Base-by-base conservation (phyloP, 106 monocot species). In the Dioscorea zingiberensis region DNA sequence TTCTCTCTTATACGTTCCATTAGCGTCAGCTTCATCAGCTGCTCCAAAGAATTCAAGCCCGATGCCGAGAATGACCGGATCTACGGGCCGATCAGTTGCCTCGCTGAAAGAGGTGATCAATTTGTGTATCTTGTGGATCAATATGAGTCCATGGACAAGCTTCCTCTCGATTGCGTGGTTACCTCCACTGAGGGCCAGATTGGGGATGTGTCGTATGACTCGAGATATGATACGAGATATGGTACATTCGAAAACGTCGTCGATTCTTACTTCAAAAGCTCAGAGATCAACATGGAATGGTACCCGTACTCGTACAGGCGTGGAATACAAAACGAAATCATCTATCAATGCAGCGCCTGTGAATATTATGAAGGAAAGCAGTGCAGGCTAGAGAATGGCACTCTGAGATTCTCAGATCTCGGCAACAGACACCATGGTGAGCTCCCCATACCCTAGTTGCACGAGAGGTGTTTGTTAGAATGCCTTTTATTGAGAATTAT, bases 341-440 rank as follows among this genome's bases (percentile, higher is more conserved):
- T 1, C 30, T 16, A 0, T n/a, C 3, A 44, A 9, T 63, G 63
- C 45, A 13, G 27, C 2, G 6, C 7, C 10, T 63, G 63, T 46
- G 63, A 63, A 12, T 45, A 1, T 19, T 45, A 1, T 19, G 0
- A 21, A 0, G 45, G 45, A 23, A 22, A 21, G 3, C 45, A 21
- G 1, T 63, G 63, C 44, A 44, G 63, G 17, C 45, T 44, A 1
- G 45, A 21, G 13, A 63, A 21, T 1, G 11, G 30, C 0, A 21
- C 30, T 21, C 12, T 46, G 1, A 45, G 63, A 9, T 5, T 63
- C 30, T n/a, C n/a, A n/a, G 28, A 8, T 2, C 0, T 2, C 38
- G 51, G 17, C 27, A 38, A 7, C n/a, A n/a, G n/a, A n/a, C 18
- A 10, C 63, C 63, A 63, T 46, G 21, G 63, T 63, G n/a, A 63